phyloP scores from a whole-genome alignment of 2,329 filamentous ascomycete genomes.

The Pseudogymnoascus verrucosus region DNA sequence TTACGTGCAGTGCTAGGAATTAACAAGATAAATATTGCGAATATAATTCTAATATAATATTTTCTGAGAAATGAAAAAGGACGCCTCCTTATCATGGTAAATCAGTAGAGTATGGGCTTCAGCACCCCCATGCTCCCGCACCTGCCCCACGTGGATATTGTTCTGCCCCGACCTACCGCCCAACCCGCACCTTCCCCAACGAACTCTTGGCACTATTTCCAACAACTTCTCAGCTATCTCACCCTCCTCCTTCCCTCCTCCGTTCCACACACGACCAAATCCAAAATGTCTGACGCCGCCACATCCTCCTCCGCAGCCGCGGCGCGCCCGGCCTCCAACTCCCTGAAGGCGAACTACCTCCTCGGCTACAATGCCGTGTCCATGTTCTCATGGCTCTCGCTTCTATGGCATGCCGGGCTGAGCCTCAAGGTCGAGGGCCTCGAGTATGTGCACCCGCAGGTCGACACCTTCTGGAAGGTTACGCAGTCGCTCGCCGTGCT shows the following conservation, averaged over 20 bases:
- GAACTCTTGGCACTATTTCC: conserved; percentile 2
- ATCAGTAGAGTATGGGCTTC: not conserved
- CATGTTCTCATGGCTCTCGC: conserved; percentile 67
- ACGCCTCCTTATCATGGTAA: not conserved
- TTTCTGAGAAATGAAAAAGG: not conserved
- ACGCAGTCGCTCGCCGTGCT: conserved; percentile 78
- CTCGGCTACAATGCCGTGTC: conserved; percentile 78
- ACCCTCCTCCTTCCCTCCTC: not conserved
- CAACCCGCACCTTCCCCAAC: not conserved
- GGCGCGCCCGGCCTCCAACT: conserved; percentile 26
- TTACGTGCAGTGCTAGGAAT: conserved; percentile 3
- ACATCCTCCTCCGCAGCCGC: not conserved
- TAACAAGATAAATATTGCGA: conserved; percentile 5
- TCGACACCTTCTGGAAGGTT: conserved; percentile 63
- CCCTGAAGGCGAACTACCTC: conserved; percentile 60
- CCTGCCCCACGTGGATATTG: not conserved
- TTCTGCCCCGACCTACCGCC: conserved; percentile 5
- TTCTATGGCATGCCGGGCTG: conserved; percentile 59
- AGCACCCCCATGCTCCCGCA: not conserved
- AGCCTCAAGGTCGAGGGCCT: conserved; percentile 49
- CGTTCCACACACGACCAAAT: not conserved
- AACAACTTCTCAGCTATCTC: not conserved
- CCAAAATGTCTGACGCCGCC: not conserved
- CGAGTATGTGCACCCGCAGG: conserved; percentile 49
- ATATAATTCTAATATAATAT: conserved; percentile 8